Conservation (phyloP, 1,284 basidiomycete genomes). For the Paramarasmius palmivorus region DNA sequence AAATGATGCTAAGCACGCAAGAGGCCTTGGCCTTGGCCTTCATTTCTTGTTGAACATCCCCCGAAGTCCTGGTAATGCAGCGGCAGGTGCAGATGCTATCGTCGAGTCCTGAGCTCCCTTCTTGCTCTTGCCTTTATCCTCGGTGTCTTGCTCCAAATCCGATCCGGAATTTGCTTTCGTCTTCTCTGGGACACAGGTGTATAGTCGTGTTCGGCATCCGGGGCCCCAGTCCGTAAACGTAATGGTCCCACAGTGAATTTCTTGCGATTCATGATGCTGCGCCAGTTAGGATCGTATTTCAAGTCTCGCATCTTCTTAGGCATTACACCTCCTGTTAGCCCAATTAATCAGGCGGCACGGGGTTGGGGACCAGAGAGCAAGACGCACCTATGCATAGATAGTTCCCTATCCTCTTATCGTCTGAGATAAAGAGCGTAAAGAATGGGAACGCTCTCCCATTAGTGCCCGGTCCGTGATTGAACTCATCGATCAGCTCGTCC, state of each 20-base stretch:
- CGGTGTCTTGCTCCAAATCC: neutral
- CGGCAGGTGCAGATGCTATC: neutral
- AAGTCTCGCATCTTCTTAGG: neutral
- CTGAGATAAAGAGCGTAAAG: neutral
- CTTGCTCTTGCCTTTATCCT: neutral
- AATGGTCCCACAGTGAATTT: neutral
- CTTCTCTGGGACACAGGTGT: neutral
- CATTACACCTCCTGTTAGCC: neutral
- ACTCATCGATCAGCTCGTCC: neutral
- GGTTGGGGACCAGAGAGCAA: too few relatives aligned
- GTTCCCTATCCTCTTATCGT: neutral
- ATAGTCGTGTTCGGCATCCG: constrained; percentile 1
- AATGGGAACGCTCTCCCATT: neutral
- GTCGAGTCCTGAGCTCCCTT: neutral
- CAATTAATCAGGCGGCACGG: neutral
- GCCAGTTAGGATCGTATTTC: constrained; percentile 1
- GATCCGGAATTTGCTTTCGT: neutral
- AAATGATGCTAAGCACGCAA: too few relatives aligned
- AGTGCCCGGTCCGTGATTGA: neutral
- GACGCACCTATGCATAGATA: neutral
- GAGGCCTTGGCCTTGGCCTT: too few relatives aligned
- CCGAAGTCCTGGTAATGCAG: neutral
- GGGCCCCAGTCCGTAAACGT: neutral
- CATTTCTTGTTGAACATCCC: neutral
- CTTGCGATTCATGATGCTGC: constrained; percentile 2